Conservation (phyloP, 495 filamentous ascomycete genomes). For the Cryomyces antarcticus region DNA sequence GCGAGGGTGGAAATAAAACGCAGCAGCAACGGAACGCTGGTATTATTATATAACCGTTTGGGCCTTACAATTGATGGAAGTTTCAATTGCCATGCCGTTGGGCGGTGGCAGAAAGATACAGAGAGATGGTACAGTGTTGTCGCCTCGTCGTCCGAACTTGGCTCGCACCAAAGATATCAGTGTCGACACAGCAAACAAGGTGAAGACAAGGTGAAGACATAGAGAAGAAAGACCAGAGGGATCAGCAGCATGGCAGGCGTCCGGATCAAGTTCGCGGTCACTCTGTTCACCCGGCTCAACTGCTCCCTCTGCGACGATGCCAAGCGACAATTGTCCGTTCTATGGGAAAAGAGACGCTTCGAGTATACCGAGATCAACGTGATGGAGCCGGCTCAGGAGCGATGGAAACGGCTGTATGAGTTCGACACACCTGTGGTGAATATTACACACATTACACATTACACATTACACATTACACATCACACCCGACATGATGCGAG, state of each 20-base stretch:
- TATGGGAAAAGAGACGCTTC: conserved; percentile 49
- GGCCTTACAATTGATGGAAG: too few species aligned
- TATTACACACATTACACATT: conserved; percentile 1
- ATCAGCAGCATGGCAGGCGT: conserved; percentile 21
- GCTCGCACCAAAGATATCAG: too few species aligned
- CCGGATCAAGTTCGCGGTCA: conserved; percentile 31
- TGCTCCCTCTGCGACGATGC: conserved; percentile 67
- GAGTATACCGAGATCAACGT: conserved; percentile 66
- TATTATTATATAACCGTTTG: too few species aligned
- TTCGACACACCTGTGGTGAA: conserved; percentile 65
- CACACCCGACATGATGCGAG: too few species aligned
- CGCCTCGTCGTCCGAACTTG: conserved; percentile 8
- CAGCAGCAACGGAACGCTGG: too few species aligned
- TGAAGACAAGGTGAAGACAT: too few species aligned
- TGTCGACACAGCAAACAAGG: too few species aligned
- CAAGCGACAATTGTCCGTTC: conserved; percentile 45
- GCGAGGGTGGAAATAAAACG: too few species aligned
- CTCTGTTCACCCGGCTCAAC: conserved; percentile 60
- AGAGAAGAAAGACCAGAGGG: conserved; percentile 1
- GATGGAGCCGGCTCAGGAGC: conserved; percentile 37
- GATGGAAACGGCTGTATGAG: conserved; percentile 68
- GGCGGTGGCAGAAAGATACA: too few species aligned
- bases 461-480: too few species aligned
- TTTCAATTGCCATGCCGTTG: too few species aligned
- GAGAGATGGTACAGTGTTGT: conserved; percentile 2